Percentiles rank a stretch among this genome's conserved stretches.
phyloP scores from a whole-genome alignment of 257 asterid genomes.

The Leonotis leonurus region DNA sequence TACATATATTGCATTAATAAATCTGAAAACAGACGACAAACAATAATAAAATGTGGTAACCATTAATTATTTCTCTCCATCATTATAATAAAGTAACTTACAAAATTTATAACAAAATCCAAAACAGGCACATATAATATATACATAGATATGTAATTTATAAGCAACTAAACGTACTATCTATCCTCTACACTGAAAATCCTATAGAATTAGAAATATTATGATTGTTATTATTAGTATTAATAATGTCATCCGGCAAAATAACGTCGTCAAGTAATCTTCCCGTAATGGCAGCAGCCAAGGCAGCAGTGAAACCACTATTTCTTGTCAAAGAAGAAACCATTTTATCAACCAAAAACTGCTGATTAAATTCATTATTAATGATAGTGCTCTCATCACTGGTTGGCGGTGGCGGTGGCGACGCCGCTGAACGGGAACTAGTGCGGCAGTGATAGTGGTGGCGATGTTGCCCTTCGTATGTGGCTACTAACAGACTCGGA shows the following conservation, averaged over 20 bases:
- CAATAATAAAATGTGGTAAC: too few relatives aligned
- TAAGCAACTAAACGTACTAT: too few relatives aligned
- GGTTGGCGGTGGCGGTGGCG: background rate
- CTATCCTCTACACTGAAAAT: constrained; percentile 5
- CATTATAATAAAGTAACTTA: too few relatives aligned
- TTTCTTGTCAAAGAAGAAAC: constrained; percentile 52
- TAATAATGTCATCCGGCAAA: background rate
- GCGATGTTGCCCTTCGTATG: constrained; percentile 47
- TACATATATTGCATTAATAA: too few relatives aligned
- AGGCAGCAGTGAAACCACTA: constrained; percentile 50
- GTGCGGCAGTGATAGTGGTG: constrained; percentile 41
- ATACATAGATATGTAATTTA: too few relatives aligned
- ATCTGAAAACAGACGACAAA: too few relatives aligned
- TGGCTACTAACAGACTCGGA: constrained; percentile 48
- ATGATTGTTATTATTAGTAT: too few relatives aligned
- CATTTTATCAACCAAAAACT: constrained; percentile 44
- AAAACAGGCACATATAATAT: too few relatives aligned
- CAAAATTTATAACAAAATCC: too few relatives aligned
- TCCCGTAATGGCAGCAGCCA: constrained; percentile 61
- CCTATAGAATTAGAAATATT: constrained; percentile 2
- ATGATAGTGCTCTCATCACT: constrained; percentile 10
- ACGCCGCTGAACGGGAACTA: background rate
- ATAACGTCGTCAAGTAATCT: constrained; percentile 31
- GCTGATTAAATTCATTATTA: constrained; percentile 23
- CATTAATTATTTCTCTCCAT: too few relatives aligned